Conservation (phyloP, 2,329 filamentous ascomycete genomes). For the Colletotrichum tropicicola region DNA sequence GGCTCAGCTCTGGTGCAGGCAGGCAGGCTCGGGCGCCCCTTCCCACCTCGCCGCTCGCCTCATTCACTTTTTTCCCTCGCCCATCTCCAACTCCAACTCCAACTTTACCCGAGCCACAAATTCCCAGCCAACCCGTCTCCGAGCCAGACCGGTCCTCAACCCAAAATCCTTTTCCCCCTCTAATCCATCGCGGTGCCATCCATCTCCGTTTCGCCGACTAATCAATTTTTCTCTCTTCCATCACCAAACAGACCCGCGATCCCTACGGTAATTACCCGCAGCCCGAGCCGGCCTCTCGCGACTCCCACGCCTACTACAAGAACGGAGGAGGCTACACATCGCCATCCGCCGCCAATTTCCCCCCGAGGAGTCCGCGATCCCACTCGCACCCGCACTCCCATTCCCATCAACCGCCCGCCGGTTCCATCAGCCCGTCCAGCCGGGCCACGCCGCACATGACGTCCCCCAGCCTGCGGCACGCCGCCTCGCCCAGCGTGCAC, state of each 20-base stretch:
- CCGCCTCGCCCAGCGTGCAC: conserved; percentile 46
- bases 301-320: conserved; percentile 54
- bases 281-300: conserved; percentile 43
- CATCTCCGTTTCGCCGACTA: conserved; percentile 23
- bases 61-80: conserved; percentile 27
- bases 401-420: conserved; percentile 48
- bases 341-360: conserved; percentile 53
- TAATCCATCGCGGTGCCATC: conserved; percentile 1
- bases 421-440: conserved; percentile 53
- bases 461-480: conserved; percentile 59
- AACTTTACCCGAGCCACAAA: conserved; percentile 28
- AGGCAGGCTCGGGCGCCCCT: too few species aligned
- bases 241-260: conserved; percentile 55
- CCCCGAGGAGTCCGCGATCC: conserved; percentile 59
- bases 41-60: too few species aligned
- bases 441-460: conserved; percentile 49
- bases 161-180: conserved; percentile 24
- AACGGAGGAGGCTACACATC: conserved; percentile 57
- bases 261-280: conserved; percentile 55
- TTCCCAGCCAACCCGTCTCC: too few species aligned
- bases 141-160: conserved; percentile 26
- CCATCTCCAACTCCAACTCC: too few species aligned
- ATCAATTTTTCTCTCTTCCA: conserved; percentile 29
- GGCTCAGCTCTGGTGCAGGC: too few species aligned
- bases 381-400: conserved; percentile 49